These are phyloP conservation scores for Pyricularia grisea DNA, from an alignment of 2,329 filamentous ascomycete species.

Conservation along the genomic window DNA sequence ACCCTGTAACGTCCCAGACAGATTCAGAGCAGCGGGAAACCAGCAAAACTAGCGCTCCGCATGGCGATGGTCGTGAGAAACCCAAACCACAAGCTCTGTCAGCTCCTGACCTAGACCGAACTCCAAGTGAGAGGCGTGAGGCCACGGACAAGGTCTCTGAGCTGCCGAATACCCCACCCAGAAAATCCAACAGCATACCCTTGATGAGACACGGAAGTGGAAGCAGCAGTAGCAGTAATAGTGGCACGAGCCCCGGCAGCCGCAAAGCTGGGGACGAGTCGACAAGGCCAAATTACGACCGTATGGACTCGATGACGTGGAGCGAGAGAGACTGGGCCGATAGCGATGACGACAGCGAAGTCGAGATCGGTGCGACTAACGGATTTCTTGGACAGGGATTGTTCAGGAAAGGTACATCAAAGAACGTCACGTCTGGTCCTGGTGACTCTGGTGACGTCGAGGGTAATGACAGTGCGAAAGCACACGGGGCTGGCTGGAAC, in stretches of 20 bases:
- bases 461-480: conserved; percentile 3
- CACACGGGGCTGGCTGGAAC: conserved; percentile 26
- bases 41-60: background rate
- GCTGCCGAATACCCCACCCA: conserved; percentile 22
- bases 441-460: background rate
- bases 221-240: conserved; percentile 5
- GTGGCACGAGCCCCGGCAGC: background rate
- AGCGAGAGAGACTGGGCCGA: conserved; percentile 57
- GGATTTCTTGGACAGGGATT: background rate
- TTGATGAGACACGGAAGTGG: conserved; percentile 5
- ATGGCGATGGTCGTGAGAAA: background rate
- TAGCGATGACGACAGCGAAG: conserved; percentile 35
- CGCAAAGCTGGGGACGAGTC: conserved; percentile 2
- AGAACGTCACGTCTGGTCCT: background rate
- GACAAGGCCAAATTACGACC: conserved; percentile 13
- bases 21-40: background rate
- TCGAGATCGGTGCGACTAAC: conserved; percentile 2
- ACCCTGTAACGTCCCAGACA: background rate
- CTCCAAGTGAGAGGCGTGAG: conserved; percentile 22
- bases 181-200: conserved; percentile 9
- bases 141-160: conserved; percentile 37
- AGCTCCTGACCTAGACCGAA: conserved; percentile 10
- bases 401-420: conserved; percentile 6
- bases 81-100: background rate
- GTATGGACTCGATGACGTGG: conserved; percentile 51